Evolutionary conservation across 1,284 basidiomycete species (phyloP).

Genomic region (Peniophora sp.): DNA sequence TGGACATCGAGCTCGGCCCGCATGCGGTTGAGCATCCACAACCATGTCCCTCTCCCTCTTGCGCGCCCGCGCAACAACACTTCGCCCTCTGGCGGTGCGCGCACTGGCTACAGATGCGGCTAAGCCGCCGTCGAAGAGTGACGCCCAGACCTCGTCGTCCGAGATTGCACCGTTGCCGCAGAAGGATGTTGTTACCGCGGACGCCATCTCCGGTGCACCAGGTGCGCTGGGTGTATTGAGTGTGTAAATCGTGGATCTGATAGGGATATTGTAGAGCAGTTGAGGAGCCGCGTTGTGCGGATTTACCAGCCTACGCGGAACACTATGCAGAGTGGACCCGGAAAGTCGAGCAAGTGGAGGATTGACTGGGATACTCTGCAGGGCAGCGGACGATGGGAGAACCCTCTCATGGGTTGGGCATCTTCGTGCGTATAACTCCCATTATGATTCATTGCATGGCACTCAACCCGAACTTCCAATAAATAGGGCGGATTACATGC

Average conservation of each 20-base stretch:
- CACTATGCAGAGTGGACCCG: conserved; percentile 91
- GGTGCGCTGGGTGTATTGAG: conserved; percentile 30
- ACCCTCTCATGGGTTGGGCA: conserved; percentile 98
- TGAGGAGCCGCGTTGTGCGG: conserved; percentile 82
- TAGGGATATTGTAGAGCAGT: conserved; percentile 47
- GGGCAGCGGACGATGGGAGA: conserved; percentile 93
- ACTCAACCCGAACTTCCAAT: conserved; percentile 1
- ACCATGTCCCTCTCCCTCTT: no score
- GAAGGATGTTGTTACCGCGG: conserved; percentile 61
- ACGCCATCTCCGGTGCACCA: conserved; percentile 74
- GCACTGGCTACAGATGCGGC: neutral
- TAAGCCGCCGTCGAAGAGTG: neutral
- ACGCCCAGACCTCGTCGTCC: conserved; percentile 18
- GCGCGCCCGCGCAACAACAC: no score
- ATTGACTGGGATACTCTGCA: conserved; percentile 92
- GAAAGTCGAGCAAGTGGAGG: conserved; percentile 85
- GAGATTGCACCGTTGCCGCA: conserved; percentile 27
- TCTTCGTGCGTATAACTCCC: conserved; percentile 57
- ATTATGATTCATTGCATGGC: conserved; percentile 1
- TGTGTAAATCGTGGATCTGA: neutral
- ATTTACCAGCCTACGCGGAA: conserved; percentile 93
- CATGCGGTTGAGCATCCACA: no score
- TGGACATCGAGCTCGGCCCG: no score
- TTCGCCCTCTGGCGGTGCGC: neutral
- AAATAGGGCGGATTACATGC: conserved; percentile 93